Evolutionary conservation across 257 asterid species (phyloP).

Genomic region (Jasminum sambac): DNA sequence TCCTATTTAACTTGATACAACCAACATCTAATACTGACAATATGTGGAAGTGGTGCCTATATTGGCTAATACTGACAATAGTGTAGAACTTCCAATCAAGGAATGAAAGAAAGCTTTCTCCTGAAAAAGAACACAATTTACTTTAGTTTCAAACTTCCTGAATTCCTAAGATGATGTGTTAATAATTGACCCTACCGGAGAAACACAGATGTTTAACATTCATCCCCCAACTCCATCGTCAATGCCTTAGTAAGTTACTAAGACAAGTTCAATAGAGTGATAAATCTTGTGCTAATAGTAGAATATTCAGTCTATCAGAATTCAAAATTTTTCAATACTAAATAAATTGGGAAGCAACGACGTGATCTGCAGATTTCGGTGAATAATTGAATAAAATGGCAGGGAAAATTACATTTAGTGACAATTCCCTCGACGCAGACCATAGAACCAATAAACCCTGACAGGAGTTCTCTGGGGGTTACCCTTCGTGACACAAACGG

Average conservation of each 20-base stretch:
- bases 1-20: neutral
- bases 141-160: neutral
- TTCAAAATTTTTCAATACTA: neutral
- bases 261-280: neutral
- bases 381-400: neutral
- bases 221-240: neutral
- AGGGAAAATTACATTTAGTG: conserved; percentile 67
- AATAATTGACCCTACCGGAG: neutral
- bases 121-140: neutral
- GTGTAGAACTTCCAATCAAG: neutral
- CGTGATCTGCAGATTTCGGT: neutral
- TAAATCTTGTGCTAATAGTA: neutral
- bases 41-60: neutral
- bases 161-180: neutral
- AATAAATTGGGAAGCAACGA: neutral
- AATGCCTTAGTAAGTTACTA: no score
- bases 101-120: neutral
- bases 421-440: conserved; percentile 94
- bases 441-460: conserved; percentile 89
- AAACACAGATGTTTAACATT: neutral
- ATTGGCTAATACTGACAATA: neutral
- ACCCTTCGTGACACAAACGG: conserved; percentile 94
- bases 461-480: conserved; percentile 91
- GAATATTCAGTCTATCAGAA: neutral
- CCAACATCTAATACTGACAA: no score